Base-by-base conservation (phyloP, 2,329 filamentous ascomycete species). In the Chaetomiaceae sp. region DNA sequence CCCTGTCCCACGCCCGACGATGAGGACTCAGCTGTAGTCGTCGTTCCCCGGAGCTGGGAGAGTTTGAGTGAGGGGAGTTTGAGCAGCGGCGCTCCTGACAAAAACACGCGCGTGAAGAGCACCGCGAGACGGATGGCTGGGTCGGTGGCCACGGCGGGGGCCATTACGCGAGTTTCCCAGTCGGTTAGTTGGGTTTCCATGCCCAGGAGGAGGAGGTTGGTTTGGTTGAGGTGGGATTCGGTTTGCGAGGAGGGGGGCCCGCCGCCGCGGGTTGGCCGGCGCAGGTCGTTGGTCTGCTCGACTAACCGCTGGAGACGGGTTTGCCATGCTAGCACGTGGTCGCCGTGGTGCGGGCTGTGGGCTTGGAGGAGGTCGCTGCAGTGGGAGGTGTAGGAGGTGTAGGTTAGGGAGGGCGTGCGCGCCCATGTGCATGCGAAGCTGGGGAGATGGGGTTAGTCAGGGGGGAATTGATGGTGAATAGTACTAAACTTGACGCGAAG, bases 141-240 rank as follows among this genome's bases (percentile, higher is more conserved):
- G 13, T 5, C 2, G 14, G 12, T n/a, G 14, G 59, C 58, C 5
- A 61, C 57, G 3, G 65, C 61, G 1, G 58, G 55, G 0, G 70
- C 60, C 45, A 78, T 71, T n/a, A n/a, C n/a, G 2, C 51, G 54
- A 5, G 59, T 54, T 35, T 70, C 66, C 56, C 72, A 69, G 34
- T 76, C 71, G n/a, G 59, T 56, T 8, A 74, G 61, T 55, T 78
- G 74, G 3, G 70, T 61, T 51, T 76, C 73, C 23, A 79, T 67
- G 0, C 76, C 76, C 2, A 70, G 64, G n/a, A 74, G 59, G 53
- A 78, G 66, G 16, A 79, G 65, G 3, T 65, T 63, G 17, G 64
- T 66, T 39, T 77, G 73, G 50, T 74, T n/a, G n/a, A n/a, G n/a
- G n/a, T n/a, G n/a, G n/a, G n/a, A 68, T 33, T 70, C 63, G 51